A percentile compares a stretch with the other conserved stretches of the same genome.
These are phyloP conservation scores for Chiua virens DNA, from an alignment of 768 basidiomycete species.

Conservation along the genomic window DNA sequence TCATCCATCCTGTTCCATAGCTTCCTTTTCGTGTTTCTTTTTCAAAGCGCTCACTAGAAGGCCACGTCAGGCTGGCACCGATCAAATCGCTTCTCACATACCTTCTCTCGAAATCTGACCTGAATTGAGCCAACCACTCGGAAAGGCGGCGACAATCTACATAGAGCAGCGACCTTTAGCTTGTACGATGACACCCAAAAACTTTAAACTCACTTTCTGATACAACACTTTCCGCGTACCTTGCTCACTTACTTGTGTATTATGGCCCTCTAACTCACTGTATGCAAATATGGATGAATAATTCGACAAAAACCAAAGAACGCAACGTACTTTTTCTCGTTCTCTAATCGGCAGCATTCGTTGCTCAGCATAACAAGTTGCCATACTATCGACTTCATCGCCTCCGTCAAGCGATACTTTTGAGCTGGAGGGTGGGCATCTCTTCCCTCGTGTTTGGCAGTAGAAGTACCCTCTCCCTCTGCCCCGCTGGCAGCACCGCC, in stretches of 20 bases:
- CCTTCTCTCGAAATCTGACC: conserved; percentile 87
- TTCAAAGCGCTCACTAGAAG: conserved; percentile 78
- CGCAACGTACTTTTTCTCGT: conserved; percentile 56
- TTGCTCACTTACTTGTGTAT: conserved; percentile 77
- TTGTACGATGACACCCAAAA: not conserved
- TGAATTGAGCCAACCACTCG: conserved; percentile 81
- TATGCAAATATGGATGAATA: not conserved
- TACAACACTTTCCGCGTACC: conserved; percentile 78
- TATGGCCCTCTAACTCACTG: conserved; percentile 61
- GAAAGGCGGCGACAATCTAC: conserved; percentile 83
- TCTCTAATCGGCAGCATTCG: conserved; percentile 70
- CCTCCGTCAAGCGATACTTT: conserved; percentile 77
- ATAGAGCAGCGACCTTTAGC: not conserved
- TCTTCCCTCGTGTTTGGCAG: conserved; percentile 30
- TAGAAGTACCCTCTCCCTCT: conserved; percentile 23
- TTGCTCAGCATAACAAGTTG: conserved; percentile 79
- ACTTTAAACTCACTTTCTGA: conserved; percentile 54
- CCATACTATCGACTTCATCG: conserved; percentile 80
- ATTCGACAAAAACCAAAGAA: not conserved
- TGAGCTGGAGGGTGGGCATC: conserved; percentile 65
- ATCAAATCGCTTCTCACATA: conserved; percentile 33
- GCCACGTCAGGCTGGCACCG: not conserved
- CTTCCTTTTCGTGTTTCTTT: conserved; percentile 75
- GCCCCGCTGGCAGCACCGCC: conserved; percentile 24
- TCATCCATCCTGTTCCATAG: conserved; percentile 55